Evolutionary conservation across 768 basidiomycete genomes (phyloP).

Genomic region (Candolleomyces eurysporus): DNA sequence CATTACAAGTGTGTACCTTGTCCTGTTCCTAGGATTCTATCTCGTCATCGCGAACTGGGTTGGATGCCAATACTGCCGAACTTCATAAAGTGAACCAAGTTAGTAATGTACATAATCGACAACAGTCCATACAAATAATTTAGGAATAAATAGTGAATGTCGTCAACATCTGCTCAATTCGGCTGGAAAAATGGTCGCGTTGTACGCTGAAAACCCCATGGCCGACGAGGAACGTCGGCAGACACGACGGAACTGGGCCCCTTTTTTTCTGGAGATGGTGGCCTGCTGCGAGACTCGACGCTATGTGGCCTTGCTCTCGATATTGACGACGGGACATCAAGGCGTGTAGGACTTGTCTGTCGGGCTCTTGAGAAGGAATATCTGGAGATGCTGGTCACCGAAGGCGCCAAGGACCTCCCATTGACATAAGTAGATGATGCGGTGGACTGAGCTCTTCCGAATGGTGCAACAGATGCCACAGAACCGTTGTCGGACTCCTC

Average conservation of each 20-base stretch:
- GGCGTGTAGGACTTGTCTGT: conserved; percentile 1
- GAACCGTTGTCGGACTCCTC: conserved; percentile 38
- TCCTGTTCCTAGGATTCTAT: too few species aligned
- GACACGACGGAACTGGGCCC: conserved; percentile 6
- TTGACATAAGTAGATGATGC: conserved; percentile 8
- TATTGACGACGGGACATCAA: neutral
- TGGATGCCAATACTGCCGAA: conserved; percentile 96
- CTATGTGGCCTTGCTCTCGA: neutral
- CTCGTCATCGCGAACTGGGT: conserved; percentile 69
- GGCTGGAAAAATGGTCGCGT: conserved; percentile 3
- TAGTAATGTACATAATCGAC: neutral
- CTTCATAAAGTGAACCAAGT: conserved; percentile 52
- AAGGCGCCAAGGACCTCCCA: neutral
- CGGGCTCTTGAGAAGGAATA: neutral
- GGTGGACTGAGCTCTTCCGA: neutral
- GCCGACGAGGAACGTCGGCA: conserved; percentile 2
- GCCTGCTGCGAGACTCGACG: neutral
- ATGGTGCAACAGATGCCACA: conserved; percentile 35
- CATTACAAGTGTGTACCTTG: too few species aligned
- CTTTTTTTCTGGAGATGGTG: neutral
- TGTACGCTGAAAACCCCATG: conserved; percentile 3
- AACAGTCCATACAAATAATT: neutral
- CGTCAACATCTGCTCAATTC: neutral
- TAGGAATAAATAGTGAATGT: neutral
- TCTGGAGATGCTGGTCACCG: conserved; percentile 2